Percentiles rank a stretch among this genome's conserved stretches.
Evolutionary conservation across 805 yeast genomes (phyloP).

Genomic region (Kodamaea laetipori): DNA sequence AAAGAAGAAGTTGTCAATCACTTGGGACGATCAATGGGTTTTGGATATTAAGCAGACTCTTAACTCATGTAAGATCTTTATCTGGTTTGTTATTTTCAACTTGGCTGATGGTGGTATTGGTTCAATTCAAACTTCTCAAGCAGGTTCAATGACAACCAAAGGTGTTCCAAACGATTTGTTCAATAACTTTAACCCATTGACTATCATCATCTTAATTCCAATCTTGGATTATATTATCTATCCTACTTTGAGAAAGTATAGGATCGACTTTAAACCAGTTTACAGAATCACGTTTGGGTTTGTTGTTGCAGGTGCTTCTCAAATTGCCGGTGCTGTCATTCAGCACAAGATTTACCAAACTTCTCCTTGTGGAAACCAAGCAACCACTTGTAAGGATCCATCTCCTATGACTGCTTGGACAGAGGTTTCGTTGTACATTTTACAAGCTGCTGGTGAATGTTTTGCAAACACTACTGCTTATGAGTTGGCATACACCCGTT

Average conservation of each 20-base stretch:
- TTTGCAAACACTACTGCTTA: conserved; percentile 53
- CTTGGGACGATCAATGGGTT: conserved; percentile 51
- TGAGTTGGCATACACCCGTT: conserved; percentile 54
- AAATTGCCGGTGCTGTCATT: conserved; percentile 51
- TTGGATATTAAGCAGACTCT: conserved; percentile 46
- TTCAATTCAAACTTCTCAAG: conserved; percentile 51
- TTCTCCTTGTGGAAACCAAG: conserved; percentile 54
- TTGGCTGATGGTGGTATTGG: conserved; percentile 53
- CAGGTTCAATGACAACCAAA: conserved; percentile 52
- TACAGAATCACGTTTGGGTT: conserved; percentile 51
- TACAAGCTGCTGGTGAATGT: conserved; percentile 55
- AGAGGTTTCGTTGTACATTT: conserved; percentile 30
- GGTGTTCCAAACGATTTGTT: conserved; percentile 61
- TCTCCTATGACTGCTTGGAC: conserved; percentile 36
- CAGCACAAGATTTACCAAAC: conserved; percentile 50
- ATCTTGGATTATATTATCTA: conserved; percentile 48
- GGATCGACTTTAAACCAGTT: conserved; percentile 45
- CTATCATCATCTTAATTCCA: conserved; percentile 56
- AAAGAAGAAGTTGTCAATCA: conserved; percentile 24
- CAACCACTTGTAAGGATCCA: conserved; percentile 37
- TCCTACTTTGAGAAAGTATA: conserved; percentile 46
- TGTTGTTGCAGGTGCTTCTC: conserved; percentile 47
- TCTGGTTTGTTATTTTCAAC: conserved; percentile 40
- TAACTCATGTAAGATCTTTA: conserved; percentile 47
- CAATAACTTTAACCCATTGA: conserved; percentile 54